Conservation (phyloP, 202 grass and related monocot species). For the Musa balbisiana region DNA sequence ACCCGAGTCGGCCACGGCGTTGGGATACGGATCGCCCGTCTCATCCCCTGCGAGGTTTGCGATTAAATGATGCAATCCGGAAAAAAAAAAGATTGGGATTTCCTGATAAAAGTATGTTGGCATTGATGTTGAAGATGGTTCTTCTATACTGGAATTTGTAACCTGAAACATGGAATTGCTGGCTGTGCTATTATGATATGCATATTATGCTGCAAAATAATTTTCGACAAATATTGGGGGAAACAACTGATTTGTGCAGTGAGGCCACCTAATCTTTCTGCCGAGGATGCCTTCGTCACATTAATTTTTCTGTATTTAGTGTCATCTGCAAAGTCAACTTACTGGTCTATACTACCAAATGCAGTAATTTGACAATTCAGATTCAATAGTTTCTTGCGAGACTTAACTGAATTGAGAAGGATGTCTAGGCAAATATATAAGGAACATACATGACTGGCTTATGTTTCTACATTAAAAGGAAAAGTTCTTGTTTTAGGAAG, state of each 20-base stretch:
- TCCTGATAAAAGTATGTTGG: no score
- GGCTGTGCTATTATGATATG: no score
- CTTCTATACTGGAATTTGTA: no score
- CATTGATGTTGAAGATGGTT: no score
- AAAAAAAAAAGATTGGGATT: neutral
- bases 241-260: no score
- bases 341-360: neutral
- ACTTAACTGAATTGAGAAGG: neutral
- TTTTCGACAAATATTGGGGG: no score
- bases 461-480: neutral
- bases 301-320: neutral
- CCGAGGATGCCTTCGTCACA: neutral
- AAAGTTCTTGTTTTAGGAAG: neutral
- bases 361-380: no score
- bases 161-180: no score
- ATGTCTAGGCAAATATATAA: neutral
- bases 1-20: constrained; percentile 28
- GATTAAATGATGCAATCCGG: neutral
- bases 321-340: neutral
- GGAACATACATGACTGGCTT: neutral
- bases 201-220: no score
- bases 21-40: constrained; percentile 20
- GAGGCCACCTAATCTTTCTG: neutral
- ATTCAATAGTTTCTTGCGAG: no score
- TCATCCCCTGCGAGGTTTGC: constrained; percentile 47